Evolutionary conservation across 371 early-diverging fungal species (phyloP).

Genomic region (Circinella umbellata): DNA sequence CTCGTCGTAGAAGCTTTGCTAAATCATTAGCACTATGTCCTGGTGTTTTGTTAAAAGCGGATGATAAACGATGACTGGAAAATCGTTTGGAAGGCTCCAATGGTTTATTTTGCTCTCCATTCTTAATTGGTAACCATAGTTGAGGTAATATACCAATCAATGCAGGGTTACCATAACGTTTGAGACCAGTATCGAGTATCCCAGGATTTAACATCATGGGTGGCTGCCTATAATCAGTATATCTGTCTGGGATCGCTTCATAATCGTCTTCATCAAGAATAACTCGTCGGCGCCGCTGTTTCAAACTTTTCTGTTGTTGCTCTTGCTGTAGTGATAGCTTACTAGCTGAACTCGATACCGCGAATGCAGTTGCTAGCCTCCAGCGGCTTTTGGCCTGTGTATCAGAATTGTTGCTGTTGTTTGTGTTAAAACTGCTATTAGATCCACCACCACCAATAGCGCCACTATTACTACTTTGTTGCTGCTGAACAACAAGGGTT

Average conservation of each 20-base stretch:
- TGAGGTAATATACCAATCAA: conserved; percentile 73
- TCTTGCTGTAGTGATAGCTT: neutral
- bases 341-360: conserved; percentile 5
- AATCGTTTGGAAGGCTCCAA: conserved; percentile 14
- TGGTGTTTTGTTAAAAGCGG: neutral
- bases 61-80: neutral
- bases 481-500: neutral
- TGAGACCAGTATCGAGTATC: conserved; percentile 72
- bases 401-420: neutral
- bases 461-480: neutral
- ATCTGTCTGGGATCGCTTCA: conserved; percentile 56
- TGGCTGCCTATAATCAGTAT: conserved; percentile 71
- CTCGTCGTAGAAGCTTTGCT: conserved; percentile 3
- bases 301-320: neutral
- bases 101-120: conserved; percentile 24
- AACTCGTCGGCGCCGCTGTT: conserved; percentile 8
- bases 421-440: no score
- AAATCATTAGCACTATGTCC: conserved; percentile 20
- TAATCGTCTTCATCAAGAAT: conserved; percentile 70
- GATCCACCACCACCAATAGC: conserved; percentile 7
- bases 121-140: conserved; percentile 72
- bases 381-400: conserved; percentile 20
- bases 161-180: conserved; percentile 69
- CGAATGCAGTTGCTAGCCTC: conserved; percentile 31
- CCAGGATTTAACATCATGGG: conserved; percentile 77